These are phyloP conservation scores for Mortierella sp. DNA, from an alignment of 371 early-diverging fungal species.

Conservation along the genomic window DNA sequence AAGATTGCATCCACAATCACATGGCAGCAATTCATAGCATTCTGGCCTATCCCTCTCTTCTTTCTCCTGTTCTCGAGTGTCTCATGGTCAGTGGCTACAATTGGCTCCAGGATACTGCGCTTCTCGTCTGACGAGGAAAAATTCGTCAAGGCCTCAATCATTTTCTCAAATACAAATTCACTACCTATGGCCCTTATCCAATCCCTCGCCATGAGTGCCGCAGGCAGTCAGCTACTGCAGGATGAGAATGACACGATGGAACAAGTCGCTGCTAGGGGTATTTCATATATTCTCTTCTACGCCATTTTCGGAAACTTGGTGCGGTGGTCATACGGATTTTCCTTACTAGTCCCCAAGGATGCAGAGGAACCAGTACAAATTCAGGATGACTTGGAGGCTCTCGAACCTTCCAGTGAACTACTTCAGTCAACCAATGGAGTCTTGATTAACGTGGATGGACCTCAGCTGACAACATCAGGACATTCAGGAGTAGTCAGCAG, in stretches of 20 bases:
- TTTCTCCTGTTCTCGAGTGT: constrained; percentile 64
- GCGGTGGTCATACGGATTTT: constrained; percentile 83
- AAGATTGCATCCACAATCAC: constrained; percentile 75
- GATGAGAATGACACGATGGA: constrained; percentile 70
- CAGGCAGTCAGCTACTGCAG: constrained; percentile 67
- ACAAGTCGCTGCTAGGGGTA: constrained; percentile 76
- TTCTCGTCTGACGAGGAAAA: constrained; percentile 64
- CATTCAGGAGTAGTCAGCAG: background rate
- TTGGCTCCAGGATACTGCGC: constrained; percentile 57
- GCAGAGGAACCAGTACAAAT: constrained; percentile 1
- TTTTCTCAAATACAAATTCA: constrained; percentile 83
- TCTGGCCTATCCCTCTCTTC: constrained; percentile 81
- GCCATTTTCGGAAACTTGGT: constrained; percentile 79
- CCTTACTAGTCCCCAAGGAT: constrained; percentile 61
- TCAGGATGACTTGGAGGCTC: background rate
- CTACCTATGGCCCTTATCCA: constrained; percentile 79
- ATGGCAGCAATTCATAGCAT: constrained; percentile 67
- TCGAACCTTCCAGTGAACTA: background rate
- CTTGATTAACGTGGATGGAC: constrained; percentile 21
- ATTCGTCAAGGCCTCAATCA: constrained; percentile 72
- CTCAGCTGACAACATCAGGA: background rate
- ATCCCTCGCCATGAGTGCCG: constrained; percentile 75
- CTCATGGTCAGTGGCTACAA: constrained; percentile 62
- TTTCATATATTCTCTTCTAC: constrained; percentile 80
- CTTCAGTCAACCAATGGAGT: constrained; percentile 3